Base-by-base conservation (phyloP, 192 early-diverging fungal species). In the Jimgerdemannia lactiflua region DNA sequence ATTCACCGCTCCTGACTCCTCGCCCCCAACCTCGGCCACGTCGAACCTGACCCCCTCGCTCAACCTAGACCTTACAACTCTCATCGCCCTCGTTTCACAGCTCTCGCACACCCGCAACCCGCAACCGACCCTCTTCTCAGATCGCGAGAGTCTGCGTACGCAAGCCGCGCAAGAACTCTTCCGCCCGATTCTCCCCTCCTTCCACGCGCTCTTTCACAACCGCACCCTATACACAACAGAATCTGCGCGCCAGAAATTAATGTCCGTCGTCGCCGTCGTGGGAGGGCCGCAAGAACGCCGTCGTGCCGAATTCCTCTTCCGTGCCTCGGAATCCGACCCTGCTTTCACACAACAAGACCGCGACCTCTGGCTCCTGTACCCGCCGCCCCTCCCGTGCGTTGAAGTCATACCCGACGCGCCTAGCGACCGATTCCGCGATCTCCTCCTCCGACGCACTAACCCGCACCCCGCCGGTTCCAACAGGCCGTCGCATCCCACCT, bases 21-120 rank as follows among this genome's bases (percentile, higher is more conserved):
- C 20, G 1, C 41, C 67, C 8, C 67, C n/a, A 29, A 1, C 71
- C 2, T 39, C 76, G 0, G 66, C 64, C 42, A 74, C 75, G 43
- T 40, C 19, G 41, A 64, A 70, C 1, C 69, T 79, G 4, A 82
- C 81, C n/a, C 82, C 86, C 4, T 70, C 78, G 3, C 42, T 87
- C 11, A 79, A 87, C 42, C 68, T 87, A 20, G 86, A 87, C 64
- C 83, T 87, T 19, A 86, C 80, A 14, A 84, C 86, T 3, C 67
- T 84, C 4, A 71, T 87, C 72, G 84, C 83, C 1, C 72, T 88
- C 29, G 70, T 83, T 63, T 84, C 84, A 19, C 77, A 82, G 65
- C 44, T 88, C 43, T 78, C 79, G 18, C 82, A 86, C 68, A 71
- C 72, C 8, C 68, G 75, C 40, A 75, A 81, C 43, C 70, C 71